These are phyloP conservation scores for Calonectria pauciramosa DNA, from an alignment of 2,329 filamentous ascomycete genomes.

Conservation along the genomic window DNA sequence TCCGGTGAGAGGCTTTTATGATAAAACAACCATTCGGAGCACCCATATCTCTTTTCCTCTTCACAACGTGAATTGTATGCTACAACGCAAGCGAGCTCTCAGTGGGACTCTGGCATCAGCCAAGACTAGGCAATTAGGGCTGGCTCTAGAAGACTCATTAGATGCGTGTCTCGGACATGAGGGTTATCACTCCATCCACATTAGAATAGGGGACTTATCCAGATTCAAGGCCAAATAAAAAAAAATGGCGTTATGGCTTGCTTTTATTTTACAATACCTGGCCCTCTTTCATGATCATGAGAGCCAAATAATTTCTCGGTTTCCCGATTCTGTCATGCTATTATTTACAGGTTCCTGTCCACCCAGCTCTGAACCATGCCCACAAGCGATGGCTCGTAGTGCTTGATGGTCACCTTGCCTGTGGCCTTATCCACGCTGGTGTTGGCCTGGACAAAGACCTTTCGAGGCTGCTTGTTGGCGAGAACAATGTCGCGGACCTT, in stretches of 20 bases:
- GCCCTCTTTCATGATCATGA: slow-evolving; percentile 23
- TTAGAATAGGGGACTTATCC: neutral
- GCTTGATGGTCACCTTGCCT: slow-evolving; percentile 81
- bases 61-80: slow-evolving; percentile 33
- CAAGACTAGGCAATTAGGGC: slow-evolving; percentile 35
- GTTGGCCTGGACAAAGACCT: slow-evolving; percentile 95
- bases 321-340: neutral
- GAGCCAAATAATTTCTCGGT: slow-evolving; percentile 12
- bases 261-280: slow-evolving; percentile 35
- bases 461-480: slow-evolving; percentile 83
- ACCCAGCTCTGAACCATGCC: slow-evolving; percentile 89
- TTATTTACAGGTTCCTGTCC: slow-evolving; percentile 66
- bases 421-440: slow-evolving; percentile 78
- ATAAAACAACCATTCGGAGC: slow-evolving; percentile 47
- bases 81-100: slow-evolving; percentile 31
- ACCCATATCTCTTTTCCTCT: slow-evolving; percentile 28
- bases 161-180: slow-evolving; percentile 22
- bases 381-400: slow-evolving; percentile 85
- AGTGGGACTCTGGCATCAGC: slow-evolving; percentile 24
- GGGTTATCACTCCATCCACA: slow-evolving; percentile 12
- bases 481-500: slow-evolving; percentile 83
- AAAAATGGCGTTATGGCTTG: slow-evolving; percentile 17
- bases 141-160: slow-evolving; percentile 28
- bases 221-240: slow-evolving; percentile 1
- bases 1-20: slow-evolving; percentile 51